A percentile compares a stretch with the other conserved stretches of the same genome.
Evolutionary conservation across 2,329 filamentous ascomycete genomes (phyloP).

Genomic region (Phialophora verrucosa): DNA sequence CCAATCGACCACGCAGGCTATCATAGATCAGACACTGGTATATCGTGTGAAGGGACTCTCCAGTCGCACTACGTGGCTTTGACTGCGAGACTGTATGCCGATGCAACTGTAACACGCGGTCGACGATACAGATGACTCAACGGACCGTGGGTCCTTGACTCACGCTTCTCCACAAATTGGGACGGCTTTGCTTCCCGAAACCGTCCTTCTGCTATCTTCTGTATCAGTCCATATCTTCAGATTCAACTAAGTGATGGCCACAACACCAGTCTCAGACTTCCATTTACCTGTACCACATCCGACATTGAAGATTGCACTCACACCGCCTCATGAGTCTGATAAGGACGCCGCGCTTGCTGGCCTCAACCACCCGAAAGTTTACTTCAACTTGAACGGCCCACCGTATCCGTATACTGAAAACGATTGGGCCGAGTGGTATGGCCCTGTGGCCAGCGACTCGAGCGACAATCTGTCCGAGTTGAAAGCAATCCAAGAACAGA

Average conservation of each 20-base stretch:
- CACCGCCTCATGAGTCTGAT: slow-evolving; percentile 12
- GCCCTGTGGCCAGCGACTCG: slow-evolving; percentile 34
- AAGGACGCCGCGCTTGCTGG: slow-evolving; percentile 20
- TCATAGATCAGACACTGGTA: background rate
- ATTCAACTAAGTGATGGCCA: background rate
- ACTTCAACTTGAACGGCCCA: slow-evolving; percentile 37
- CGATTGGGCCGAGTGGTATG: slow-evolving; percentile 26
- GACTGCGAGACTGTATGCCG: background rate
- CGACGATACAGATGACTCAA: background rate
- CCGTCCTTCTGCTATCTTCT: background rate
- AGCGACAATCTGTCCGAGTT: slow-evolving; percentile 19
- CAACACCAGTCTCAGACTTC: background rate
- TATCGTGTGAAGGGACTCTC: background rate
- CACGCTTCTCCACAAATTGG: background rate
- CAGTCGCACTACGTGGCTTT: background rate
- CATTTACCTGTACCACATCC: slow-evolving; percentile 15
- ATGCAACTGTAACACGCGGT: background rate
- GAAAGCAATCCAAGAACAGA: slow-evolving; percentile 5
- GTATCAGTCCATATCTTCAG: background rate
- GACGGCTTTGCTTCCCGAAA: background rate
- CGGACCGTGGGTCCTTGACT: background rate
- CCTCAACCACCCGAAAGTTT: slow-evolving; percentile 41
- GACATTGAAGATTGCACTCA: slow-evolving; percentile 17
- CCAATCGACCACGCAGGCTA: background rate
- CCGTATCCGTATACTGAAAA: slow-evolving; percentile 42